A percentile compares a stretch with the other conserved stretches of the same genome.
These are phyloP conservation scores for Periconia macrospinosa DNA, from an alignment of 2,329 filamentous ascomycete species.

Conservation along the genomic window DNA sequence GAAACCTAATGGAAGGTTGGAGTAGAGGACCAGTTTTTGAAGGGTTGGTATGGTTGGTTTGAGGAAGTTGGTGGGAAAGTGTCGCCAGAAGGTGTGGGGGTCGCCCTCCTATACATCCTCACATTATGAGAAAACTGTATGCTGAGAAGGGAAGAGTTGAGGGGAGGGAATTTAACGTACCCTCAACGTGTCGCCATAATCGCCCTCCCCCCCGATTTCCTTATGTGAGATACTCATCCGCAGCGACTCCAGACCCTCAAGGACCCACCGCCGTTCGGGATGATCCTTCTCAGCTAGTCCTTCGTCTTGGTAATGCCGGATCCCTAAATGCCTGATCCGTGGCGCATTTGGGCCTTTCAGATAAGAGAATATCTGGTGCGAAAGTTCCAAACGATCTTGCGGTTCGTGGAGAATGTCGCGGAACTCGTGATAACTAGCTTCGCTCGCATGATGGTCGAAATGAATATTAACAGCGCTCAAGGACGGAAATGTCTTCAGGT, in stretches of 20 bases:
- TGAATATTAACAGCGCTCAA: conserved; percentile 3
- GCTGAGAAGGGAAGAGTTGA: too few relatives aligned
- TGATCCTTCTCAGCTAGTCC: background rate
- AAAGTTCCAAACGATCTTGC: background rate
- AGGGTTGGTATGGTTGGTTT: conserved; percentile 1
- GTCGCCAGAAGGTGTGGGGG: conserved; percentile 1
- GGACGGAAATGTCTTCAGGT: background rate
- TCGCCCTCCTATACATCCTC: background rate
- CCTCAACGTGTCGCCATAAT: too few relatives aligned
- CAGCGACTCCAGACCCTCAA: conserved; percentile 1
- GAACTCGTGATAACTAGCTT: background rate
- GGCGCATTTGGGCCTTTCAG: background rate
- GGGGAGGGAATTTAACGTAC: too few relatives aligned
- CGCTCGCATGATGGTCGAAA: conserved; percentile 9
- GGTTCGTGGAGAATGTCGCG: background rate
- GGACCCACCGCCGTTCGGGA: background rate
- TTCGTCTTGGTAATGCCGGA: background rate
- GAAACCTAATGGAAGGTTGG: conserved; percentile 6
- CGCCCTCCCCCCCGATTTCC: background rate
- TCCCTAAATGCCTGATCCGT: background rate
- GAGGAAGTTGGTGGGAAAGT: conserved; percentile 3
- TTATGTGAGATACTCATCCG: conserved; percentile 7
- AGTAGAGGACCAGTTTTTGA: conserved; percentile 7
- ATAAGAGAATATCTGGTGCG: background rate
- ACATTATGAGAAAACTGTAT: too few relatives aligned